Evolutionary conservation across 2,329 filamentous ascomycete genomes (phyloP).

Genomic region (Penicillium hesseltinei): DNA sequence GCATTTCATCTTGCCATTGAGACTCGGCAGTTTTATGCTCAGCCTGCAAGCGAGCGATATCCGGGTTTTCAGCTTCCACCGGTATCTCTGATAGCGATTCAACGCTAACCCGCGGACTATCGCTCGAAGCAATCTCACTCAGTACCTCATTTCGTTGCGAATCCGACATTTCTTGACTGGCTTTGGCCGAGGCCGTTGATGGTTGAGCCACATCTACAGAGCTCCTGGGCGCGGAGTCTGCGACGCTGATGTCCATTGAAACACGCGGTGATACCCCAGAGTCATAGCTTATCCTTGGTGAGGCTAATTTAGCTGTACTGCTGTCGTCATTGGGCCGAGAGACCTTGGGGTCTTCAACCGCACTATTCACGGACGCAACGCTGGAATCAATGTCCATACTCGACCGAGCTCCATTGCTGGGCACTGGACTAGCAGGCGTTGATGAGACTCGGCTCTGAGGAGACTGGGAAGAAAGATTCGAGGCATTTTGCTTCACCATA

Average conservation of each 20-base stretch:
- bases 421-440: constrained; percentile 51
- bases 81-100: constrained; percentile 17
- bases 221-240: constrained; percentile 15
- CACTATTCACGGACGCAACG: constrained; percentile 21
- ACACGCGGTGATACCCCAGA: constrained; percentile 20
- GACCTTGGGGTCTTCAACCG: constrained; percentile 24
- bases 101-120: constrained; percentile 17
- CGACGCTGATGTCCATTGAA: constrained; percentile 27
- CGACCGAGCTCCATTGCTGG: constrained; percentile 44
- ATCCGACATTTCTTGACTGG: constrained; percentile 9
- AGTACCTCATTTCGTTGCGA: not conserved
- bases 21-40: constrained; percentile 52
- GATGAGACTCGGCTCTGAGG: constrained; percentile 52
- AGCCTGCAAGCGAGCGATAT: constrained; percentile 50
- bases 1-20: constrained; percentile 76
- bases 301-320: constrained; percentile 8
- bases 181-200: constrained; percentile 1
- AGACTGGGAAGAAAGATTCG: constrained; percentile 47
- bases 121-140: constrained; percentile 12
- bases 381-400: constrained; percentile 39
- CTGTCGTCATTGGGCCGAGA: constrained; percentile 11
- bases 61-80: constrained; percentile 40
- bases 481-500: constrained; percentile 68
- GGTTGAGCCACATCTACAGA: constrained; percentile 12
- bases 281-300: constrained; percentile 33